These are phyloP conservation scores for Pilatotrama ljubarskyi DNA, from an alignment of 768 basidiomycete genomes.

Conservation along the genomic window DNA sequence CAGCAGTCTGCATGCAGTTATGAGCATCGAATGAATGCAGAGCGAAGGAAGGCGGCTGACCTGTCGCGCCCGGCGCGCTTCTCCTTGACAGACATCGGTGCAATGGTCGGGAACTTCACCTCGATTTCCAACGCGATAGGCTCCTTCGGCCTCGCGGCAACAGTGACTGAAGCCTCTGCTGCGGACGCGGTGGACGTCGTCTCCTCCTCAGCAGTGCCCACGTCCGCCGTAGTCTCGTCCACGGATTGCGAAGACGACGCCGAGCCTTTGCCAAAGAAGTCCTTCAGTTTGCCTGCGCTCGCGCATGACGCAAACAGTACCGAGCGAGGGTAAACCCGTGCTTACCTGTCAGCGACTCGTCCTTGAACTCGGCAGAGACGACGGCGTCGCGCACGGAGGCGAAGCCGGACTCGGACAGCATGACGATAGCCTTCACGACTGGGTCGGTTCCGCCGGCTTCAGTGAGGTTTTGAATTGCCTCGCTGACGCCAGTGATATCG, in stretches of 20 bases:
- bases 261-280: conserved; percentile 71
- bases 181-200: conserved; percentile 24
- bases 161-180: conserved; percentile 35
- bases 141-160: conserved; percentile 39
- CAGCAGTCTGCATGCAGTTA: conserved; percentile 56
- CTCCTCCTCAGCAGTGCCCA: conserved; percentile 34
- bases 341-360: conserved; percentile 73
- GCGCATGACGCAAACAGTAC: conserved; percentile 17
- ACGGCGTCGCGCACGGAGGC: conserved; percentile 78
- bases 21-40: background rate
- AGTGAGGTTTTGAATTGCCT: conserved; percentile 82
- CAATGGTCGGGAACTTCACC: conserved; percentile 60
- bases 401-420: conserved; percentile 86
- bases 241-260: conserved; percentile 34
- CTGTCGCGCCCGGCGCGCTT: conserved; percentile 73
- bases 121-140: conserved; percentile 70
- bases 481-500: conserved; percentile 67
- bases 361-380: conserved; percentile 78
- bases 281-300: conserved; percentile 78
- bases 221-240: conserved; percentile 36
- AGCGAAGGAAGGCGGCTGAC: conserved; percentile 42
- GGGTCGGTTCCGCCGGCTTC: conserved; percentile 79
- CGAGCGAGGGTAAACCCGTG: background rate
- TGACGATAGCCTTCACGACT: conserved; percentile 81
- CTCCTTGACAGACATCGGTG: conserved; percentile 75